These are phyloP conservation scores for Liquidambar formosana DNA, from an alignment of 164 flowering plant genomes.

Conservation along the genomic window DNA sequence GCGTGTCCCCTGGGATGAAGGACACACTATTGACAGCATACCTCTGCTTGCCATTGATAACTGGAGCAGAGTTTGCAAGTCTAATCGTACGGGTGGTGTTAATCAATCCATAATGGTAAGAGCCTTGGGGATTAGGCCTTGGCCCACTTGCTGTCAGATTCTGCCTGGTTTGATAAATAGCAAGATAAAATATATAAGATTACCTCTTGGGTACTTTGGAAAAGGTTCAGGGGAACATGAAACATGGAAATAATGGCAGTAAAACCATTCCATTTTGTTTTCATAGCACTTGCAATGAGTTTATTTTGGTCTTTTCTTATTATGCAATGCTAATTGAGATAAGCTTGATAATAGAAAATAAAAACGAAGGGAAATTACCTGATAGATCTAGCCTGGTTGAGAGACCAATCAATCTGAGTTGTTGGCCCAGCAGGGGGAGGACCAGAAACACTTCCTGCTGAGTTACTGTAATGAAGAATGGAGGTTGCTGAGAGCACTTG, in stretches of 20 bases:
- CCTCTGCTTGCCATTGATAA: slow-evolving; percentile 78
- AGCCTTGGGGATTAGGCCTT: slow-evolving; percentile 96
- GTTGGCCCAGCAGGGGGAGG: slow-evolving; percentile 61
- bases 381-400: slow-evolving; percentile 59
- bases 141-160: slow-evolving; percentile 91
- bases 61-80: slow-evolving; percentile 64
- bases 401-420: slow-evolving; percentile 53
- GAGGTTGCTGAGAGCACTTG: slow-evolving; percentile 50
- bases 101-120: slow-evolving; percentile 85
- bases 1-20: slow-evolving; percentile 75
- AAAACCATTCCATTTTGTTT: too few species aligned
- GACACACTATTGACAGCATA: slow-evolving; percentile 87
- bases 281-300: too few species aligned
- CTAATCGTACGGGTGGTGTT: slow-evolving; percentile 66
- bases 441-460: slow-evolving; percentile 42
- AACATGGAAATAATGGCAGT: neutral
- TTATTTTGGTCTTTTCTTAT: too few species aligned
- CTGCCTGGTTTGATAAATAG: slow-evolving; percentile 36
- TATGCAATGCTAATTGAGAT: too few species aligned
- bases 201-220: neutral
- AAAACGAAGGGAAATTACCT: slow-evolving; percentile 31
- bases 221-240: neutral
- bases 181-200: neutral
- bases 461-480: slow-evolving; percentile 52
- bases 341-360: too few species aligned